Evolutionary conservation across 1,284 basidiomycete species (phyloP).

Genomic region (Ceratobasidium papillatum): DNA sequence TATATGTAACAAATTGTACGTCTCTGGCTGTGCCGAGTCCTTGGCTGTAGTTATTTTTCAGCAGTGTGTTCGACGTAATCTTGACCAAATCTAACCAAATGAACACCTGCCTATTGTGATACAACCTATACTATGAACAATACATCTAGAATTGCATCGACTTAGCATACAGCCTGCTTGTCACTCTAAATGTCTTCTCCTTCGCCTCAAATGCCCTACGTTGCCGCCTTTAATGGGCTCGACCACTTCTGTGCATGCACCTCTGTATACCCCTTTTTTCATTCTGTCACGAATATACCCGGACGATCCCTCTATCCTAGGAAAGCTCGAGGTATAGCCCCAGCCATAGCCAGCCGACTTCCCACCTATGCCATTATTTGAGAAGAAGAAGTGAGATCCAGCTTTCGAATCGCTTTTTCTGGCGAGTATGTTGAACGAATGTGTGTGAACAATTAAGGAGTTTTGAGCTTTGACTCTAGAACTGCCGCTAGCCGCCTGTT

Average conservation of each 20-base stretch:
- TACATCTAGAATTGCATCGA: no score
- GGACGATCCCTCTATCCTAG: neutral
- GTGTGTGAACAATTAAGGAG: neutral
- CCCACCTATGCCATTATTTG: conserved; percentile 14
- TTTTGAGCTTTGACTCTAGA: neutral
- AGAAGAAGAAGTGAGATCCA: conserved; percentile 23
- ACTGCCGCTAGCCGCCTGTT: no score
- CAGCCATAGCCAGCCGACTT: conserved; percentile 41
- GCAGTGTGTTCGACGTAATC: no score
- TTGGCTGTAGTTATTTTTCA: no score
- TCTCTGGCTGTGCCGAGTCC: neutral
- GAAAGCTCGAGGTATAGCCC: conserved; percentile 38
- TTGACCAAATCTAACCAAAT: no score
- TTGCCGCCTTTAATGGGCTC: neutral
- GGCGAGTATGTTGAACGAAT: neutral
- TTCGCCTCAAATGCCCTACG: neutral
- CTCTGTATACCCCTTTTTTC: conserved; percentile 14
- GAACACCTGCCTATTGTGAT: no score
- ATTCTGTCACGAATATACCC: conserved; percentile 37
- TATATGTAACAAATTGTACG: neutral
- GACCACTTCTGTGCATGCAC: neutral
- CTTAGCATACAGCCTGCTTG: no score
- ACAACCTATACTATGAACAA: no score
- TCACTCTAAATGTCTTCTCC: no score
- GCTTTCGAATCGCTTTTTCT: neutral